Conservation (phyloP, 495 filamentous ascomycete genomes). For the Aspergillus avenaceus region DNA sequence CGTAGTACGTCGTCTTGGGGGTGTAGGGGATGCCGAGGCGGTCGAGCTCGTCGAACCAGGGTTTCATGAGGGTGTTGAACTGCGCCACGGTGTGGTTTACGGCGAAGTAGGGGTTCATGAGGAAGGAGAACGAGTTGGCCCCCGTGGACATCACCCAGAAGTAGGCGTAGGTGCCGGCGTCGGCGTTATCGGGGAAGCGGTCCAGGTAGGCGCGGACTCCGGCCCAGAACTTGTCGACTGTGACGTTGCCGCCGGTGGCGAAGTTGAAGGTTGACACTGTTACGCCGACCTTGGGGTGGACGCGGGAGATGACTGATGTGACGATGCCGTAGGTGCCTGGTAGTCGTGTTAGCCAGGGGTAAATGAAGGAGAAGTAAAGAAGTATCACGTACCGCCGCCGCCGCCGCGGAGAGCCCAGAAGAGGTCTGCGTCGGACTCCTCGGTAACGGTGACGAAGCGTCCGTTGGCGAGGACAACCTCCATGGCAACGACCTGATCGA, state of each 20-base stretch:
- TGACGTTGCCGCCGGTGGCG: slow-evolving; percentile 25
- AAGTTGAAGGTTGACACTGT: slow-evolving; percentile 41
- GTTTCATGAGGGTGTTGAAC: slow-evolving; percentile 38
- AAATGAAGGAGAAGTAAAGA: neutral
- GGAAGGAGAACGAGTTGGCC: slow-evolving; percentile 22
- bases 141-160: slow-evolving; percentile 29
- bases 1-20: slow-evolving; percentile 46
- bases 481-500: slow-evolving; percentile 41
- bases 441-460: slow-evolving; percentile 44
- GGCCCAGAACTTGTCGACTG: slow-evolving; percentile 45
- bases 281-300: slow-evolving; percentile 35
- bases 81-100: slow-evolving; percentile 46
- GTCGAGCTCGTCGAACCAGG: slow-evolving; percentile 40
- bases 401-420: slow-evolving; percentile 52
- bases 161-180: slow-evolving; percentile 53
- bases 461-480: slow-evolving; percentile 57
- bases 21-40: slow-evolving; percentile 30
- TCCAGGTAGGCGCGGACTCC: slow-evolving; percentile 45
- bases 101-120: slow-evolving; percentile 46
- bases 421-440: slow-evolving; percentile 50
- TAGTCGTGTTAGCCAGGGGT: neutral
- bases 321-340: slow-evolving; percentile 48
- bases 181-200: slow-evolving; percentile 42
- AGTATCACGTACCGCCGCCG: slow-evolving; percentile 16
- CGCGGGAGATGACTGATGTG: slow-evolving; percentile 45